Percentiles rank a stretch among this genome's conserved stretches.
phyloP scores from a whole-genome alignment of 129 eudicot genomes.

The Helianthus tuberosus region DNA sequence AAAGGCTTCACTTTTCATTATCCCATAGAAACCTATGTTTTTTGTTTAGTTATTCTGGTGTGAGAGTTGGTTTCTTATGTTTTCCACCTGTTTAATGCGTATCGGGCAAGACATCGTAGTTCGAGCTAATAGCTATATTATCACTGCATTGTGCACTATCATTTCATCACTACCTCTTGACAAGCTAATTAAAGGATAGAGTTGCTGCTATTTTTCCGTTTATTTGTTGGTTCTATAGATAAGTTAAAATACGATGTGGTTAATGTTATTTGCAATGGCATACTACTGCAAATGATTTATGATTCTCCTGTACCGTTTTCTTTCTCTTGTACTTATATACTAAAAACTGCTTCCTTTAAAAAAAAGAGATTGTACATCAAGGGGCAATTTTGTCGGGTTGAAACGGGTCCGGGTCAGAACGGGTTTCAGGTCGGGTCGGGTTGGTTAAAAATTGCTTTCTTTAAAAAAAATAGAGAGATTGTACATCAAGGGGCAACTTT shows the following conservation, averaged over 20 bases:
- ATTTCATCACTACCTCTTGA: neutral
- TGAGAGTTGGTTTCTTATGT: neutral
- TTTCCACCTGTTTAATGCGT: neutral
- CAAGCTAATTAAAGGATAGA: neutral
- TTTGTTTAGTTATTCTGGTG: neutral
- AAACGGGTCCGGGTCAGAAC: no score
- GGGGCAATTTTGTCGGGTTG: no score
- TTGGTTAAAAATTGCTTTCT: no score
- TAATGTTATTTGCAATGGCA: neutral
- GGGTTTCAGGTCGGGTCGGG: no score
- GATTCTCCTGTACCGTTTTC: neutral
- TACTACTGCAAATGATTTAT: neutral
- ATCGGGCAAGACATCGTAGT: neutral
- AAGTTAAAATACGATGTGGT: neutral
- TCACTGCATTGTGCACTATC: neutral
- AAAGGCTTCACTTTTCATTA: neutral
- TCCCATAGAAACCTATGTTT: neutral
- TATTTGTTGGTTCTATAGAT: slow-evolving; percentile 2
- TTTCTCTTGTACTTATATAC: neutral
- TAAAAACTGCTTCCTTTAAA: no score
- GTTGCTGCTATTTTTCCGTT: neutral
- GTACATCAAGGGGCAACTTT: no score
- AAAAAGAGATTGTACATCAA: no score
- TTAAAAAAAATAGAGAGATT: no score
- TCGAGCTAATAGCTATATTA: slow-evolving; percentile 4